Conservation (phyloP, 2,329 filamentous ascomycete genomes). For the Stagonosporopsis tanaceti region DNA sequence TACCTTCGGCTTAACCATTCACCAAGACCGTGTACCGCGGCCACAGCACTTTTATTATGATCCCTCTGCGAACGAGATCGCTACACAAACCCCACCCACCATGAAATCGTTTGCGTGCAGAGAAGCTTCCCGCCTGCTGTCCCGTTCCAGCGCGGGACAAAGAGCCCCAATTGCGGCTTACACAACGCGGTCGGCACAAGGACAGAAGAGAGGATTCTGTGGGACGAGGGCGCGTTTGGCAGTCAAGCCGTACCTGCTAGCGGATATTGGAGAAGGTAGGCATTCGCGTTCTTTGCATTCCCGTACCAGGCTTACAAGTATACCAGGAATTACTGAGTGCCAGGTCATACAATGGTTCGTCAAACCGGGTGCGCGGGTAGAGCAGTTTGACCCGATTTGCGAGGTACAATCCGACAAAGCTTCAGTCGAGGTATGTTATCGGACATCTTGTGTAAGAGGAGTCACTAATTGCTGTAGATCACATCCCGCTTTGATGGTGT, state of each 20-base stretch:
- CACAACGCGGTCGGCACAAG: constrained; percentile 30
- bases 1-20: constrained; percentile 17
- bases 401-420: constrained; percentile 99
- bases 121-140: constrained; percentile 41
- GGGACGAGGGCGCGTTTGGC: constrained; percentile 49
- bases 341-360: constrained; percentile 99
- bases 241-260: constrained; percentile 81
- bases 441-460: background rate
- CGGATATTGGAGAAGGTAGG: constrained; percentile 85
- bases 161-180: constrained; percentile 35
- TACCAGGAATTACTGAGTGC: constrained; percentile 90
- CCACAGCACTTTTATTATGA: constrained; percentile 36
- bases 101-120: constrained; percentile 45
- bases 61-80: constrained; percentile 24
- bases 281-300: constrained; percentile 6
- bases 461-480: constrained; percentile 66
- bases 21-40: constrained; percentile 23
- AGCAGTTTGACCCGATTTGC: constrained; percentile 97
- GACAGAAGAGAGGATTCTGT: constrained; percentile 51
- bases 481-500: constrained; percentile 94
- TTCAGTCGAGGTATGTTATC: constrained; percentile 60
- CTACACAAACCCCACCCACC: constrained; percentile 21
- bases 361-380: constrained; percentile 90
- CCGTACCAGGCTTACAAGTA: constrained; percentile 13
- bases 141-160: constrained; percentile 29